These are phyloP conservation scores for Akanthomyces dipterigenus DNA, from an alignment of 2,329 filamentous ascomycete genomes.

Conservation along the genomic window DNA sequence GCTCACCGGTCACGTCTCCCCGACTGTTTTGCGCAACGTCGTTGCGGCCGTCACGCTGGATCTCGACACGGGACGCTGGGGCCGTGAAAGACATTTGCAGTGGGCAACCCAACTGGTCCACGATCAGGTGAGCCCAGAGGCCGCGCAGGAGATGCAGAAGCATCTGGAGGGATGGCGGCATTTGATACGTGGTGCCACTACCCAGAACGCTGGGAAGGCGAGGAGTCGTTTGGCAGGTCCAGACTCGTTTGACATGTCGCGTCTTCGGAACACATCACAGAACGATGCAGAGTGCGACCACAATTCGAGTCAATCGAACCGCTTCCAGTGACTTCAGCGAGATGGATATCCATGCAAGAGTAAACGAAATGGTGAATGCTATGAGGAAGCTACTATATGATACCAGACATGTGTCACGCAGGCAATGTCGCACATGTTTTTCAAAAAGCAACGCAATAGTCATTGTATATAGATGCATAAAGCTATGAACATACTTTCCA, in stretches of 20 bases:
- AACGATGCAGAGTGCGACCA: neutral
- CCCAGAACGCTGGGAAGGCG: neutral
- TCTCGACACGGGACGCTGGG: slow-evolving; percentile 26
- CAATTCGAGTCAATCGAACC: neutral
- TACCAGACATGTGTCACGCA: neutral
- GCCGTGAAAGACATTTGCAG: slow-evolving; percentile 24
- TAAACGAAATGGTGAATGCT: neutral
- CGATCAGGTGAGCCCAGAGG: slow-evolving; percentile 15
- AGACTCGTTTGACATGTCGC: neutral
- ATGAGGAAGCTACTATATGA: neutral
- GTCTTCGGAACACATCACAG: neutral
- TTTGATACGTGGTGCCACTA: slow-evolving; percentile 11
- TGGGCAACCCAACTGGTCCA: slow-evolving; percentile 25
- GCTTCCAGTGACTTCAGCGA: neutral
- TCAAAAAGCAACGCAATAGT: neutral
- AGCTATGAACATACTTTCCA: neutral
- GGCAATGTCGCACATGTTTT: neutral
- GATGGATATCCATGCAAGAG: no score
- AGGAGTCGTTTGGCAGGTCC: no score
- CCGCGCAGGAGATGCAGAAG: slow-evolving; percentile 15
- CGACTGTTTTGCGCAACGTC: slow-evolving; percentile 22
- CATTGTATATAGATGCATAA: slow-evolving; percentile 2
- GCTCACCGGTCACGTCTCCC: slow-evolving; percentile 19
- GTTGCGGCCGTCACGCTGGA: slow-evolving; percentile 25
- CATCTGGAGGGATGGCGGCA: slow-evolving; percentile 21